Evolutionary conservation across 352 stramenopile species (phyloP), one percentile per base, ranked within the genome.

Genomic region (Phytophthora podocarpi): DNA sequence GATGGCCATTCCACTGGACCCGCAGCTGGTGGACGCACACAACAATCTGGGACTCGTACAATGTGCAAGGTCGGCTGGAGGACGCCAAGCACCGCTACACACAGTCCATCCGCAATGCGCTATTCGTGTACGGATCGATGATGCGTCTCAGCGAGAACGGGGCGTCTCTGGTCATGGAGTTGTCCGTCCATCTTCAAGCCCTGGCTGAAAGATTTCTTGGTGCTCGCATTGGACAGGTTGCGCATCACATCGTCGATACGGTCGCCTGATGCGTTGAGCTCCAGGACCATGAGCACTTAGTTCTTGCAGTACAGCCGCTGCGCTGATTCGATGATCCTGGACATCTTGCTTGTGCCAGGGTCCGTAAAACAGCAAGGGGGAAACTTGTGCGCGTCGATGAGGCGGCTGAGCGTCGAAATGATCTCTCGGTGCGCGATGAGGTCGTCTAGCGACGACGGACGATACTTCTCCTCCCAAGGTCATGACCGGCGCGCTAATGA

Each of bases 381-480:
- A 45, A 99, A 80, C 74, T 98, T 98, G 48, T 98, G 93, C 45
- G 76, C 91, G 49, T 99, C 94, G 62, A 99, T 98, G 31, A 99
- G 84, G 5, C 82, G 87, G 32, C 97, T 98, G 18, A 99, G 81
- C 52, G 97, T 99, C 36, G 82, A 85, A 41, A 99, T 86, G 76
- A 99, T 99, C 60, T 98, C 93, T 55, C 98, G 85, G 65, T 99
- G 97, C 5, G 96, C 95, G 40, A 99, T 97, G 15, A 99, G 74
- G 66, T 99, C 96, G 65, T 97, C 78, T 12, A 99, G 75, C 50
- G 74, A 96, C 20, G 81, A 88, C 23, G 97, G 97, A 1, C 97
- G 90, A 79, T 99, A 99, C 75, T 99, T 99, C 76, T 99, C 97
- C 13, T 99, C 96, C 97, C 96, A 99, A 16, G 97, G 93, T 76